Percentiles rank a stretch among this genome's conserved stretches.
These are phyloP conservation scores for Solanum medicagineum DNA, from an alignment of 257 asterid genomes.

Conservation along the genomic window DNA sequence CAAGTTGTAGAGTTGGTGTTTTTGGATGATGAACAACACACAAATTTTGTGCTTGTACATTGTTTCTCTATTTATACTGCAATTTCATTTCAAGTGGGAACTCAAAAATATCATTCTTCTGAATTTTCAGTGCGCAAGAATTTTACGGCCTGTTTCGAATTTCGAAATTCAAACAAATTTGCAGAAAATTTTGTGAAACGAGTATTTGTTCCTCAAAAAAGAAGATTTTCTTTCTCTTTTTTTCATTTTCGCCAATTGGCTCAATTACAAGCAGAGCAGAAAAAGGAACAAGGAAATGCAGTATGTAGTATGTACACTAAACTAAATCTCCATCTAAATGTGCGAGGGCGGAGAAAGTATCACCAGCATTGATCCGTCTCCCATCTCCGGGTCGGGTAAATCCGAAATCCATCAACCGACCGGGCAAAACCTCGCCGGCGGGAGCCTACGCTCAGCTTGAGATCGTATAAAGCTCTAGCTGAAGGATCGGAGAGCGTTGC, in stretches of 20 bases:
- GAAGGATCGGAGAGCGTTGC: conserved; percentile 72
- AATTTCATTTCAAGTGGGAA: background rate
- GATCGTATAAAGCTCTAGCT: conserved; percentile 57
- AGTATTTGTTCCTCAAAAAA: background rate
- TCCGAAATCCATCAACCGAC: conserved; percentile 13
- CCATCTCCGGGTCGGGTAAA: conserved; percentile 65
- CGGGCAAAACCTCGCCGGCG: conserved; percentile 5
- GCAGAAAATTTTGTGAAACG: background rate
- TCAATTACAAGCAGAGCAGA: background rate
- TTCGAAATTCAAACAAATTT: no score
- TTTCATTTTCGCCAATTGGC: background rate
- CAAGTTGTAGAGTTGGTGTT: background rate
- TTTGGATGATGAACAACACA: background rate
- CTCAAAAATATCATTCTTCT: background rate
- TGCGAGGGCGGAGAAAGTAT: background rate
- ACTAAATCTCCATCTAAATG: background rate
- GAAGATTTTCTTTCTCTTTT: background rate
- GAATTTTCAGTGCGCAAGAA: background rate
- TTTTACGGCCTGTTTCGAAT: no score
- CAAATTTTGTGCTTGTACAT: background rate
- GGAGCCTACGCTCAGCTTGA: conserved; percentile 17
- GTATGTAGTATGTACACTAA: background rate
- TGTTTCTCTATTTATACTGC: background rate
- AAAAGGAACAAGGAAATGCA: background rate
- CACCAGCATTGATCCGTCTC: conserved; percentile 99